Evolutionary conservation across 345 rosid species (phyloP), one percentile per base, ranked within the genome.

Genomic region (Orychophragmus violaceus): DNA sequence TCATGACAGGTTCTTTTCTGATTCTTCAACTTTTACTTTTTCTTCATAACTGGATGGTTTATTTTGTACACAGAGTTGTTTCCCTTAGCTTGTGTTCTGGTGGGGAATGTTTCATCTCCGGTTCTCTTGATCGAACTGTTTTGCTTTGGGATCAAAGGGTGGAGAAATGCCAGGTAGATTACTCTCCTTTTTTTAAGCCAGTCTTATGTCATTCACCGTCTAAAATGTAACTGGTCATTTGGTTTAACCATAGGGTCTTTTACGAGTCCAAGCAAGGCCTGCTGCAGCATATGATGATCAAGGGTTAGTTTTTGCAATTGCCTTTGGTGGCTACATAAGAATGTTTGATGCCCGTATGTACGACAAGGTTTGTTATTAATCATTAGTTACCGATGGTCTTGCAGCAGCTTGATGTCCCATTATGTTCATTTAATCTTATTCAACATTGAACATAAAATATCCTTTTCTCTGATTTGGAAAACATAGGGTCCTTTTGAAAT

Each of bases 101-200:
- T 55, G 89, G 86, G 53, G 99, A 94, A 49, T 82, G 87, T 76
- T 90, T 94, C 67, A 82, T 90, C 66, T 94, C 97, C 12, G 95
- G 97, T 70, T 94, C 97, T 62, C 92, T 94, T 45, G 99, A 94
- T 80, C 87, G 97, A 41, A 88, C 99, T 74, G 97, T 90, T 80
- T 62, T 94, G 76, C 92, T 90, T 45, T 94, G 96, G 96, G 99
- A 94, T 84, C 99, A 94, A 68, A 82, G 97, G 19, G 89, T 87
- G 55, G 99, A 94, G 51, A 94, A 94, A 79, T 94, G 97, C 78
- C 97, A 90, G 95, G 97, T 90, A 57, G 64, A 30, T 71, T 41
- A 29, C 37, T 33, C 13, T 37, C 17, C 13, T 4, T n/a, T 5
- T 12, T 1, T 36, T 4, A 3, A n/a, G n/a, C n/a, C n/a, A n/a